These are phyloP conservation scores for Kuraishia molischiana DNA, from an alignment of 805 yeast species.

Conservation along the genomic window DNA sequence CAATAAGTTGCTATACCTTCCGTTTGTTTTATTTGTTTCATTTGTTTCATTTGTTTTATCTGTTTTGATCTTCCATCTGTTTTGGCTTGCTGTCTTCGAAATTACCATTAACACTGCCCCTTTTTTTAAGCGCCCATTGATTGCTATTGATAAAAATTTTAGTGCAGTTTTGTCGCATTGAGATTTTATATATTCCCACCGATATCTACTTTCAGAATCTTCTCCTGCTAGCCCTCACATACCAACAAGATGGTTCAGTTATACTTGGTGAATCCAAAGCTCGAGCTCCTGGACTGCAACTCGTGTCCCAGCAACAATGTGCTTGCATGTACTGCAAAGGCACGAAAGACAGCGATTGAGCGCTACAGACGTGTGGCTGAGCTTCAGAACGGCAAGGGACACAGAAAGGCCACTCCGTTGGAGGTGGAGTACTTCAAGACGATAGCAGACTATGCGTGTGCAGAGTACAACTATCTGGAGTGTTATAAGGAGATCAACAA, in stretches of 20 bases:
- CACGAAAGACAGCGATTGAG: conserved; percentile 9
- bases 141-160: no score
- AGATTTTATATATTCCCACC: no score
- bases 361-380: conserved; percentile 7
- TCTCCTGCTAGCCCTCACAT: conserved; percentile 2
- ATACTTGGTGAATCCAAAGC: conserved; percentile 20
- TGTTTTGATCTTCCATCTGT: conserved; percentile 1
- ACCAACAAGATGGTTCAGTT: conserved; percentile 14
- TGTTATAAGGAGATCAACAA: conserved; percentile 14
- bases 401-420: conserved; percentile 6
- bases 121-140: no score
- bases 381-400: conserved; percentile 1
- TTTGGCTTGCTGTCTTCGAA: no score
- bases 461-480: conserved; percentile 18
- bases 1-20: not conserved
- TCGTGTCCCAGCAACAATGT: conserved; percentile 11
- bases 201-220: conserved; percentile 1
- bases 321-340: conserved; percentile 9
- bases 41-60: no score
- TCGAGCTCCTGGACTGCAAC: conserved; percentile 17
- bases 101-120: no score
- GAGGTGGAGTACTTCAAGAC: conserved; percentile 15
- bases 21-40: not conserved
- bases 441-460: conserved; percentile 14
- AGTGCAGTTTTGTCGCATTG: no score